Conservation (phyloP, 192 early-diverging fungal species). For the Entomortierella chlamydospora region DNA sequence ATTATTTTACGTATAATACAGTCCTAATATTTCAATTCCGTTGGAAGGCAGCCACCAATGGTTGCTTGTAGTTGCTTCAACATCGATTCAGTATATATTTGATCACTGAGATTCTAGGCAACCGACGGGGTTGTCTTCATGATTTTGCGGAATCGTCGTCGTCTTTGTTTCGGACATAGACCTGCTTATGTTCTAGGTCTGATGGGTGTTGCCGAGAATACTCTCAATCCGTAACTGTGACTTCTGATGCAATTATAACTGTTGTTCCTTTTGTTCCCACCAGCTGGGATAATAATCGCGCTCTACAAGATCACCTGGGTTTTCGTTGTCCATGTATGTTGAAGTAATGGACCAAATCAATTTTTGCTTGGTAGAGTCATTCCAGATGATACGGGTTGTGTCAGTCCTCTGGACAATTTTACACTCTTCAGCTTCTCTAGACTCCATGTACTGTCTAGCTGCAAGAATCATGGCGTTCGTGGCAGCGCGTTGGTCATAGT, state of each 20-base stretch:
- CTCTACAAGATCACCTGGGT: constrained; percentile 12
- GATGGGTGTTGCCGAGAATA: too few species aligned
- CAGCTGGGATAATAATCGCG: constrained; percentile 3
- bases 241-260: not conserved
- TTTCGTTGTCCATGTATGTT: constrained; percentile 17
- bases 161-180: too few species aligned
- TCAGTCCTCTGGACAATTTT: not conserved
- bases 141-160: too few species aligned
- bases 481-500: not conserved
- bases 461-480: constrained; percentile 25
- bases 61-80: too few species aligned
- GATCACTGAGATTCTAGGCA: too few species aligned
- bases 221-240: too few species aligned
- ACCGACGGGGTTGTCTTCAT: too few species aligned
- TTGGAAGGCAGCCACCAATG: too few species aligned
- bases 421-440: not conserved
- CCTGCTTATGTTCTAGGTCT: too few species aligned
- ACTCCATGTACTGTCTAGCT: constrained; percentile 10
- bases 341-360: constrained; percentile 24
- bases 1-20: too few species aligned
- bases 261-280: not conserved
- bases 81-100: too few species aligned
- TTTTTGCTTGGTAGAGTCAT: constrained; percentile 15
- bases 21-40: too few species aligned
- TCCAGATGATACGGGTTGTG: constrained; percentile 15